Percentiles rank a stretch among this genome's conserved stretches.
Conservation (phyloP, 1,139 yeast genomes). For the Lodderomyces parapsilosis region DNA sequence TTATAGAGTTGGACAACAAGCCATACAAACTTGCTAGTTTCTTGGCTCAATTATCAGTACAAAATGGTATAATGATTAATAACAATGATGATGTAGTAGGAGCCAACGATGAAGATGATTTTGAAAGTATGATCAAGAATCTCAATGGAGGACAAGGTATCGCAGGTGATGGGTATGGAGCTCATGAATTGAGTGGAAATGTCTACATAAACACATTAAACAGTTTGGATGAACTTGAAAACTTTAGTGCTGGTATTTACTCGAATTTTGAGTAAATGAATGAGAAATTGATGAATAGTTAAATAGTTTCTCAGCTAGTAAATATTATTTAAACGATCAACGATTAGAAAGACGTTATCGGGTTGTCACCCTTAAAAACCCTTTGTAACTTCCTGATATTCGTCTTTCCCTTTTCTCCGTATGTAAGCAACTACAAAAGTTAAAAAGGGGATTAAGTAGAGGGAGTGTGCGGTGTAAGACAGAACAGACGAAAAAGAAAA, state of each 20-base stretch:
- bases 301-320: too few relatives aligned
- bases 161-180: slow-evolving; percentile 26
- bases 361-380: too few relatives aligned
- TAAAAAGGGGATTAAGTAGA: too few relatives aligned
- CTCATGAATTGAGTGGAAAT: slow-evolving; percentile 41
- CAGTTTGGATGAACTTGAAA: slow-evolving; percentile 69
- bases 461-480: too few relatives aligned
- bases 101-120: slow-evolving; percentile 20
- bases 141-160: slow-evolving; percentile 9
- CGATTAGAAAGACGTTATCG: too few relatives aligned
- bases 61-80: slow-evolving; percentile 56
- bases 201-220: slow-evolving; percentile 46
- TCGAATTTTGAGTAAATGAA: slow-evolving; percentile 63
- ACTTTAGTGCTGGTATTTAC: slow-evolving; percentile 86
- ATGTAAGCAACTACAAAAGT: too few relatives aligned
- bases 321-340: too few relatives aligned
- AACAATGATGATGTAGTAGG: slow-evolving; percentile 16
- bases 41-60: slow-evolving; percentile 66
- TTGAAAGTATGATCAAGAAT: slow-evolving; percentile 16
- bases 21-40: slow-evolving; percentile 64
- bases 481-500: too few relatives aligned
- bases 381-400: too few relatives aligned
- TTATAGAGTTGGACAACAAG: slow-evolving; percentile 21
- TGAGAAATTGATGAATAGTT: not conserved
- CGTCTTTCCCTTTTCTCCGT: too few relatives aligned